Percentiles rank a stretch among this genome's conserved stretches.
Evolutionary conservation across 768 basidiomycete species (phyloP).

Genomic region (Cyclocybe aegerita): DNA sequence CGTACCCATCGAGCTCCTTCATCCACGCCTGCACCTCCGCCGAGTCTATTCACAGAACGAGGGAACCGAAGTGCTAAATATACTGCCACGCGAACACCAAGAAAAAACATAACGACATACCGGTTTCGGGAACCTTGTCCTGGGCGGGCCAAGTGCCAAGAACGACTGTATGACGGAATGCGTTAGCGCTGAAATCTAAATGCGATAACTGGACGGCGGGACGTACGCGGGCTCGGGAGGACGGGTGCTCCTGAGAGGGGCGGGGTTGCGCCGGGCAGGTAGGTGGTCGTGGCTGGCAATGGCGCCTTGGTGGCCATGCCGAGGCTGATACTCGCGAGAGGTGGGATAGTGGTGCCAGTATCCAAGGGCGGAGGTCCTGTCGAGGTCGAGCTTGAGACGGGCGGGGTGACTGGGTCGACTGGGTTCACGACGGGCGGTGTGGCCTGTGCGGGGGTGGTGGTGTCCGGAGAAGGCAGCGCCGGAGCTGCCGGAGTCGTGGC

Average conservation of each 20-base stretch:
- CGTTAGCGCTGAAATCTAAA: background rate
- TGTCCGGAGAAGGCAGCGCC: constrained; percentile 9
- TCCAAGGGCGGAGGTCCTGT: constrained; percentile 46
- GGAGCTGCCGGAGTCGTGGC: constrained; percentile 10
- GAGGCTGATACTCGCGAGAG: constrained; percentile 55
- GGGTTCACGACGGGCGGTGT: constrained; percentile 5
- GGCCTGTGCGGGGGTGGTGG: constrained; percentile 4
- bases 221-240: constrained; percentile 65
- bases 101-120: constrained; percentile 33
- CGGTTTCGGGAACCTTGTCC: constrained; percentile 59
- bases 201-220: background rate
- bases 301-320: constrained; percentile 61
- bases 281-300: constrained; percentile 51
- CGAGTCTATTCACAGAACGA: constrained; percentile 36
- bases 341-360: constrained; percentile 50
- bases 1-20: constrained; percentile 67
- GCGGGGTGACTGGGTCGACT: constrained; percentile 3
- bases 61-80: background rate
- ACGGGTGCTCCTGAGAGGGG: constrained; percentile 64
- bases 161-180: constrained; percentile 35
- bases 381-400: constrained; percentile 13
- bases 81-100: background rate
- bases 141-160: constrained; percentile 59
- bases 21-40: constrained; percentile 72
- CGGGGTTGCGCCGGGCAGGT: constrained; percentile 56